phyloP scores from a whole-genome alignment of 345 rosid species.

The Rhodamnia argentea region DNA sequence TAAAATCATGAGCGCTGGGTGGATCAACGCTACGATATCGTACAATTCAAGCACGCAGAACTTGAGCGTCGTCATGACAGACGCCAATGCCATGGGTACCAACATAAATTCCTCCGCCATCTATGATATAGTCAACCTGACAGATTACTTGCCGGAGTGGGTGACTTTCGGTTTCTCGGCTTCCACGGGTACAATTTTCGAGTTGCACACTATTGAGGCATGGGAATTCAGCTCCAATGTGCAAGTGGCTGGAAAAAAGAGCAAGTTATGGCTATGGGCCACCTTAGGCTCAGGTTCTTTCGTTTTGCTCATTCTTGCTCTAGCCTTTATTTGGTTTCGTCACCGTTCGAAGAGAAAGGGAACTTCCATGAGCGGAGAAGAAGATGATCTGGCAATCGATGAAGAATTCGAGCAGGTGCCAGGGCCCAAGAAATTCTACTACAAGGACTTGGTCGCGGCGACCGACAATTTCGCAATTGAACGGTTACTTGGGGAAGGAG shows the following conservation, averaged over 20 bases:
- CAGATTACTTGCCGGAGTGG: conserved; percentile 5
- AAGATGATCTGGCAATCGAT: background rate
- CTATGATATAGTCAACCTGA: background rate
- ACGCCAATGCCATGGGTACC: background rate
- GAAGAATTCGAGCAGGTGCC: background rate
- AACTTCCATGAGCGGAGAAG: background rate
- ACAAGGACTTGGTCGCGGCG: background rate
- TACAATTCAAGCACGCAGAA: background rate
- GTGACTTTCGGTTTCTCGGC: conserved; percentile 19
- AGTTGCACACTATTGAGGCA: background rate
- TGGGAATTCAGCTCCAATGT: conserved; percentile 11
- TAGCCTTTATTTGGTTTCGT: background rate
- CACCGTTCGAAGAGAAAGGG: background rate
- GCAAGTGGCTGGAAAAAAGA: background rate
- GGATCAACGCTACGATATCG: background rate
- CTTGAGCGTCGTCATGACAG: background rate
- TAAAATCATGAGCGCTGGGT: background rate
- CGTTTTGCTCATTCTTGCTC: background rate
- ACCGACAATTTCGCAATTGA: background rate
- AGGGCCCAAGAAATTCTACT: background rate
- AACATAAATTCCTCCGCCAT: background rate
- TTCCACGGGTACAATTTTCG: background rate
- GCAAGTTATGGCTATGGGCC: background rate
- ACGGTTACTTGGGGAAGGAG: background rate
- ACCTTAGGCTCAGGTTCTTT: background rate